Percentiles rank a stretch among this genome's conserved stretches.
Evolutionary conservation across 2,329 filamentous ascomycete species (phyloP).

Genomic region (Sordariomycetes sp.): DNA sequence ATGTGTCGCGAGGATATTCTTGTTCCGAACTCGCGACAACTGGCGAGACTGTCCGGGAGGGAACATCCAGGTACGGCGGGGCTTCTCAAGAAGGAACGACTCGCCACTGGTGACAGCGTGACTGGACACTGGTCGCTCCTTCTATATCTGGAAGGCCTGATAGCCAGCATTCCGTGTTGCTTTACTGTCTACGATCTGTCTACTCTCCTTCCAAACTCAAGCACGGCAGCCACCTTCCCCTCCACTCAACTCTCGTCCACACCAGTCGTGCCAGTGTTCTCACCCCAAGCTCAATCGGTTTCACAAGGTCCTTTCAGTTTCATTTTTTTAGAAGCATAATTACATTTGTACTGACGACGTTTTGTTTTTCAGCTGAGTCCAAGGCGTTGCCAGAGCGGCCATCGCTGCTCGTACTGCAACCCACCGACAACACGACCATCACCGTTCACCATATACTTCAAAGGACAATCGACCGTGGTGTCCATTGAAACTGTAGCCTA

Average conservation of each 20-base stretch:
- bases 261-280: neutral
- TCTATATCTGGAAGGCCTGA: neutral
- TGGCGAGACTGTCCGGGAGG: no score
- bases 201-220: neutral
- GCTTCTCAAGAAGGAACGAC: neutral
- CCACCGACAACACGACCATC: neutral
- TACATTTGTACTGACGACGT: neutral
- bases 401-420: neutral
- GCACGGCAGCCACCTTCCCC: neutral
- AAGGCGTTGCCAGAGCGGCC: neutral
- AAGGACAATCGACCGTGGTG: neutral
- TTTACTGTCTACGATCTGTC: neutral
- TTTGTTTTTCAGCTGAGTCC: neutral
- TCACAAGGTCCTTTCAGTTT: neutral
- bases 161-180: neutral
- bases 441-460: neutral
- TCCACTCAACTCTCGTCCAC: neutral
- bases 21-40: neutral
- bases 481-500: conserved; percentile 37
- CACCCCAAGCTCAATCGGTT: neutral
- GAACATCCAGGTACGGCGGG: neutral
- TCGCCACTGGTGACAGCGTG: neutral
- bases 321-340: neutral
- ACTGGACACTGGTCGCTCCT: neutral
- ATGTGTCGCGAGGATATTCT: neutral